Base-by-base conservation (phyloP, 2,329 filamentous ascomycete species). In the Gaeumannomyces tritici region DNA sequence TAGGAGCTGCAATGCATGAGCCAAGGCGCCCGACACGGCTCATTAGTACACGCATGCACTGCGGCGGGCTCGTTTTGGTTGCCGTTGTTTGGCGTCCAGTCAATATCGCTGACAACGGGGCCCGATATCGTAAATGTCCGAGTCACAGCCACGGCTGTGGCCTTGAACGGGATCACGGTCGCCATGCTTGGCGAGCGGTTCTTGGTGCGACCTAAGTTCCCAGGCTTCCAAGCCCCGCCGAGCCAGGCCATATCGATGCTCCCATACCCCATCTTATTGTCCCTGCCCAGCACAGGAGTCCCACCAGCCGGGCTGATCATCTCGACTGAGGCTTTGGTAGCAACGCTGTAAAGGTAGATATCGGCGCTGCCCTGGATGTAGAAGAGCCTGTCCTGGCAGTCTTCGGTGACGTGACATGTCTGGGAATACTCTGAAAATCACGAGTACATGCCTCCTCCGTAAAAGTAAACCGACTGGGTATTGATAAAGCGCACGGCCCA, bases 351-450 rank as follows among this genome's bases (percentile, higher is more conserved):
- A 26, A 65, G 63, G 55, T 56, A 62, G n/a, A 65, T 62, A 24
- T 57, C 47, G 61, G 57, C 61, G 6, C 11, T 21, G 60, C 42
- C 58, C 55, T 65, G 59, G 42, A 63, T 59, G 58, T 56, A 57
- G 47, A 65, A 60, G 15, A 65, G 47, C 42, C 47, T 42, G 18
- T 33, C 13, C 63, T 65, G 64, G 63, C 64, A 65, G 60, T 18
- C 27, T 56, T 63, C 57, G 28, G 28, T 31, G 21, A 15, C 31
- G 87, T 89, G 27, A 24, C 61, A 62, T 35, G 55, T 24, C 33
- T 62, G 57, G 42, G 27, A n/a, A n/a, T 62, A 60, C 55, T 62
- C 29, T 21, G 54, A 26, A 29, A 60, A 62, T 13, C 24, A 62
- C 7, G 27, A 27, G 28, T 62, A 62, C 28, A 60, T n/a, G n/a